Conservation (phyloP, 2,329 filamentous ascomycete genomes). For the Colletotrichum siamense region DNA sequence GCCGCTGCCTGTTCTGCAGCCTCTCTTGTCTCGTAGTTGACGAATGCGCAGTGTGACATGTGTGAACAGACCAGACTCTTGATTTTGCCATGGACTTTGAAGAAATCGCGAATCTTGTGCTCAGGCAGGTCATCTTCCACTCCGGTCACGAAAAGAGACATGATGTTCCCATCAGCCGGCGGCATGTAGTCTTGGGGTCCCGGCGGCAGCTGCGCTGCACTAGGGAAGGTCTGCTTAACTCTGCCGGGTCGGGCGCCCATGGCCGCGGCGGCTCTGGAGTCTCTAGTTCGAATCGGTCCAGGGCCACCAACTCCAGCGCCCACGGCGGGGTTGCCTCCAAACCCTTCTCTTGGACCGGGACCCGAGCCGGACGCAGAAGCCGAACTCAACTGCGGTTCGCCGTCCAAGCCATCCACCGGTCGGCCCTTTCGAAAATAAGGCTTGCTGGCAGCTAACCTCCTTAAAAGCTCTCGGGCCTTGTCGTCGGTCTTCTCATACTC, state of each 20-base stretch:
- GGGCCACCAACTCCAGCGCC: slow-evolving; percentile 66
- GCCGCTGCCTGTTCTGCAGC: slow-evolving; percentile 86
- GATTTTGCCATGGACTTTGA: slow-evolving; percentile 86
- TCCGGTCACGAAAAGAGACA: slow-evolving; percentile 92
- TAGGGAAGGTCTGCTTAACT: slow-evolving; percentile 67
- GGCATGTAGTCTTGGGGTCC: slow-evolving; percentile 86
- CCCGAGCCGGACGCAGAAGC: slow-evolving; percentile 33
- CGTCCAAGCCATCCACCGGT: slow-evolving; percentile 65
- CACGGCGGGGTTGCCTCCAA: slow-evolving; percentile 51
- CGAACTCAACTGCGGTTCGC: slow-evolving; percentile 28
- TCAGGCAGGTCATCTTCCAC: slow-evolving; percentile 96
- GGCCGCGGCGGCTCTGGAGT: slow-evolving; percentile 58
- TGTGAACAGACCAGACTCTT: slow-evolving; percentile 95
- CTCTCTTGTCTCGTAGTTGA: slow-evolving; percentile 89
- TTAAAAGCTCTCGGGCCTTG: slow-evolving; percentile 87
- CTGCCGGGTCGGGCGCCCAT: slow-evolving; percentile 55
- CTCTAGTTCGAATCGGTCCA: slow-evolving; percentile 81
- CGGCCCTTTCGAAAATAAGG: slow-evolving; percentile 93
- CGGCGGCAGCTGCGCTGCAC: slow-evolving; percentile 76
- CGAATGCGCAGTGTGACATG: slow-evolving; percentile 94
- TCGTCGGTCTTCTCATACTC: slow-evolving; percentile 97
- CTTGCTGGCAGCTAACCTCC: slow-evolving; percentile 86
- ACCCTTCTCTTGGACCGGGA: not conserved
- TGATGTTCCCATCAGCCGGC: slow-evolving; percentile 83
- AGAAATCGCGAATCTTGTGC: slow-evolving; percentile 88